A percentile compares a stretch with the other conserved stretches of the same genome.
phyloP scores from a whole-genome alignment of 2,329 filamentous ascomycete genomes.

The Microsporum audouinii region DNA sequence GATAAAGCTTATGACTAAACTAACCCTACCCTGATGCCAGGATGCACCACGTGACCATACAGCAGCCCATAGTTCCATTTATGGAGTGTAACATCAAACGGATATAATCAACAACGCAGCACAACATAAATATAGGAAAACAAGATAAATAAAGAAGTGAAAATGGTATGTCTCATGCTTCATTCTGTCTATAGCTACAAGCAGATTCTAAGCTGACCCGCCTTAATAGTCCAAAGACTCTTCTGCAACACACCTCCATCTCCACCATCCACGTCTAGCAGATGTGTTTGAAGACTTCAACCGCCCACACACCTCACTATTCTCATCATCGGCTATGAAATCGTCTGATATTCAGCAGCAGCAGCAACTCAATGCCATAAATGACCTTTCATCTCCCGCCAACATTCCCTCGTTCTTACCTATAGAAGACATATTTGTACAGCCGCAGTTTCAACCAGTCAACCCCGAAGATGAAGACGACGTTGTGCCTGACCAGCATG shows the following conservation, averaged over 20 bases:
- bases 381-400: constrained; percentile 5
- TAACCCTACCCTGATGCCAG: too few species aligned
- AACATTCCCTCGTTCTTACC: constrained; percentile 34
- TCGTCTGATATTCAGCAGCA: background rate
- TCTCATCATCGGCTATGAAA: constrained; percentile 12
- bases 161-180: background rate
- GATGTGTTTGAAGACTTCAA: constrained; percentile 43
- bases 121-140: background rate
- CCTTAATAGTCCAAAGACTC: constrained; percentile 38
- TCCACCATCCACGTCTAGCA: constrained; percentile 38
- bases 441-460: constrained; percentile 49
- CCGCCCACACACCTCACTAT: constrained; percentile 31
- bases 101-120: background rate
- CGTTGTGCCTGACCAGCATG: constrained; percentile 56
- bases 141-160: background rate
- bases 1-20: too few species aligned
- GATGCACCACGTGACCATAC: too few species aligned
- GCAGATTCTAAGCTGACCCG: background rate
- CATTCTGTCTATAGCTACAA: background rate
- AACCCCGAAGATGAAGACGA: constrained; percentile 59
- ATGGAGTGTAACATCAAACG: background rate
- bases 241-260: constrained; percentile 38
- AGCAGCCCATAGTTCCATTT: background rate
- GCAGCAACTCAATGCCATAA: constrained; percentile 1
- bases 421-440: constrained; percentile 51